A percentile compares a stretch with the other conserved stretches of the same genome.
Conservation (phyloP, 208 protist genomes). For the Acanthamoeba culbertsoni region DNA sequence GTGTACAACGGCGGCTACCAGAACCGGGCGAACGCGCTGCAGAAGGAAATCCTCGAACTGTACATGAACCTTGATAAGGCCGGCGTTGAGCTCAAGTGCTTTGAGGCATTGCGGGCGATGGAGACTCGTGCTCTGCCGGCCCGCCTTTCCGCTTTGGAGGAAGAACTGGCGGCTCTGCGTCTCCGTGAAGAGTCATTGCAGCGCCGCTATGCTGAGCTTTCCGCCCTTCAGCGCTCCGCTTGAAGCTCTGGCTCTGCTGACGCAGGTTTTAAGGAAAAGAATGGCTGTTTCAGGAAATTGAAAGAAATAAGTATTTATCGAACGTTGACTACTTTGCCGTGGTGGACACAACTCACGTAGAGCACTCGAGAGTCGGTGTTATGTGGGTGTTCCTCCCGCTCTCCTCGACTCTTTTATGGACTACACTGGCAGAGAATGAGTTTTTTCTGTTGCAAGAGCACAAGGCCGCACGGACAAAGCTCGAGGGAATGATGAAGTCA, state of each 20-base stretch:
- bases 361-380: no score
- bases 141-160: not conserved
- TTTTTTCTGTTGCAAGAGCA: constrained; percentile 20
- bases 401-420: not conserved
- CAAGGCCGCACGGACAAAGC: constrained; percentile 5
- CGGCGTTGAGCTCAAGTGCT: not conserved
- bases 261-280: no score
- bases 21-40: not conserved
- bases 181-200: not conserved
- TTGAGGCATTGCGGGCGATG: not conserved
- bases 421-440: constrained; percentile 12
- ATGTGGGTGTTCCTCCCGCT: constrained; percentile 35
- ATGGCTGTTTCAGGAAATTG: no score
- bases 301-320: no score
- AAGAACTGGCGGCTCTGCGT: not conserved
- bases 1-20: constrained; percentile 53
- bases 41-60: constrained; percentile 20
- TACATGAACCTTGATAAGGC: constrained; percentile 44
- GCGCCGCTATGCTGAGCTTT: not conserved
- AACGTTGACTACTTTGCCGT: no score
- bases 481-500: constrained; percentile 20
- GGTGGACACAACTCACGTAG: no score
- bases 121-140: not conserved
- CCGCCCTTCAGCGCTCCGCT: not conserved
- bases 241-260: no score